phyloP scores from a whole-genome alignment of 345 rosid genomes.

The Murraya paniculata region DNA sequence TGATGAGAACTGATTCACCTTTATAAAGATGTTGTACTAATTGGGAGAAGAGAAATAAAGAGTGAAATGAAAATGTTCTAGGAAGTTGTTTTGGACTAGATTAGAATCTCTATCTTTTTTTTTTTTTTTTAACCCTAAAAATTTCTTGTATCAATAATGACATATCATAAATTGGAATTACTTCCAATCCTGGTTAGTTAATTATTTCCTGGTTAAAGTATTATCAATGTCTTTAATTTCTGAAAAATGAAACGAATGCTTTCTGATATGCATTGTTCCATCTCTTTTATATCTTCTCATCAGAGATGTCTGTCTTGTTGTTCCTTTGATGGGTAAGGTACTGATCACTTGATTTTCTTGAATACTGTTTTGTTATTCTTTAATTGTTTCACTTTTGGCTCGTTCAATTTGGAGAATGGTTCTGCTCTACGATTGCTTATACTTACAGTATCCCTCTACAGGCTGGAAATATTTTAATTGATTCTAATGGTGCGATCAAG shows the following conservation, averaged over 20 bases:
- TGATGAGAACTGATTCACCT: neutral
- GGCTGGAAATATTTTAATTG: conserved; percentile 94
- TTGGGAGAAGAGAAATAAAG: too few species aligned
- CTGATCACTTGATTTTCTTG: neutral
- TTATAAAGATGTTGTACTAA: neutral
- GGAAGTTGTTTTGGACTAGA: neutral
- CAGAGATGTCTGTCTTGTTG: neutral
- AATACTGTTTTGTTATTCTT: neutral
- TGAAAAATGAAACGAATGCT: neutral
- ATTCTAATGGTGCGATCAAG: conserved; percentile 78
- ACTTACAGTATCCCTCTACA: conserved; percentile 31
- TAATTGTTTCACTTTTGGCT: neutral
- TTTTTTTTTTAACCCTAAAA: neutral
- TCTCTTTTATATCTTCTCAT: neutral
- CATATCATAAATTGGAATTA: neutral
- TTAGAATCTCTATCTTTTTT: too few species aligned
- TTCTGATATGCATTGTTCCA: neutral
- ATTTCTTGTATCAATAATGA: neutral
- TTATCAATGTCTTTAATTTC: neutral
- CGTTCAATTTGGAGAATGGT: neutral
- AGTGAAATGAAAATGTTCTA: too few species aligned
- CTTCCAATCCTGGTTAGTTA: neutral
- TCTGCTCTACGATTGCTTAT: conserved; percentile 18
- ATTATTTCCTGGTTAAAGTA: neutral
- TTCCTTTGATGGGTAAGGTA: neutral